Conservation (phyloP, 768 basidiomycete genomes). For the Solioccasus polychromus region DNA sequence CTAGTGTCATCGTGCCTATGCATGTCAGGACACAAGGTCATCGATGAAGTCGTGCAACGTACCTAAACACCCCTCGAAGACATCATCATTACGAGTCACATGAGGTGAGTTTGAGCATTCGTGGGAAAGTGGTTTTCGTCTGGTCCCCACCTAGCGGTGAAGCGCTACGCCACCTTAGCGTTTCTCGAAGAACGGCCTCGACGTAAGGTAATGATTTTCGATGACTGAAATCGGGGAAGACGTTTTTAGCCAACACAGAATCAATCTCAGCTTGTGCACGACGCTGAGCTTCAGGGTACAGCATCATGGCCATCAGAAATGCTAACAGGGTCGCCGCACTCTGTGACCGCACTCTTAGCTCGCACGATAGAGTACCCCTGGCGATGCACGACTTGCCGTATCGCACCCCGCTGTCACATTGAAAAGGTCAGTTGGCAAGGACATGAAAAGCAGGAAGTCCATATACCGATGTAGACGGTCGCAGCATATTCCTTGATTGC, state of each 20-base stretch:
- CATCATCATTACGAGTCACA: slow-evolving; percentile 37
- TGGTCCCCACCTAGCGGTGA: slow-evolving; percentile 25
- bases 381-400: slow-evolving; percentile 12
- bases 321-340: slow-evolving; percentile 22
- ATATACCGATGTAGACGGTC: slow-evolving; percentile 30
- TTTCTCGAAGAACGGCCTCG: slow-evolving; percentile 31
- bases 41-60: not conserved
- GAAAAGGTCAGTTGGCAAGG: not conserved
- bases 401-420: slow-evolving; percentile 25
- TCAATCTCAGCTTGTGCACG: slow-evolving; percentile 33
- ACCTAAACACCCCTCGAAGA: slow-evolving; percentile 43
- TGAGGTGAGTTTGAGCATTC: slow-evolving; percentile 23
- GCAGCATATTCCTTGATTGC: slow-evolving; percentile 28
- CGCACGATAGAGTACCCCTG: not conserved
- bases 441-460: not conserved
- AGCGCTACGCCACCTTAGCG: slow-evolving; percentile 33
- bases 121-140: not conserved
- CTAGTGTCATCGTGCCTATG: slow-evolving; percentile 27
- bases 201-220: slow-evolving; percentile 25
- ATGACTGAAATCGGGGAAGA: slow-evolving; percentile 26
- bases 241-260: slow-evolving; percentile 9
- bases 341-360: slow-evolving; percentile 8
- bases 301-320: slow-evolving; percentile 30
- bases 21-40: slow-evolving; percentile 4
- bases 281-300: slow-evolving; percentile 28